Evolutionary conservation across 768 basidiomycete species (phyloP).

Genomic region (Pleurotus giganteus): DNA sequence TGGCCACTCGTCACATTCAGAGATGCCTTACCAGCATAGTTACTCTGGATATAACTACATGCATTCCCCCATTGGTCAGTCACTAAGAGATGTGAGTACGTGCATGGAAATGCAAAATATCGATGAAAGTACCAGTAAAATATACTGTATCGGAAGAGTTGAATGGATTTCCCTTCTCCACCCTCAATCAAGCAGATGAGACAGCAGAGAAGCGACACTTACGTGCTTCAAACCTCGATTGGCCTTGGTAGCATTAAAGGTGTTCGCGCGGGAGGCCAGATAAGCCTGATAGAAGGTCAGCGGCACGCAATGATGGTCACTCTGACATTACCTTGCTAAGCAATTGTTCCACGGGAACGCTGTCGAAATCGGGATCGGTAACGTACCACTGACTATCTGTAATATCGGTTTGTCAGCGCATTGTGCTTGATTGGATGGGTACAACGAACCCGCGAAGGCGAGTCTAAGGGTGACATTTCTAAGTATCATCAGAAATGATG

Average conservation of each 20-base stretch:
- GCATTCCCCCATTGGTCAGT: slow-evolving; percentile 88
- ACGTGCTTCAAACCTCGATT: slow-evolving; percentile 70
- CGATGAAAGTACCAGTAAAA: slow-evolving; percentile 65
- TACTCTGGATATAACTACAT: slow-evolving; percentile 87
- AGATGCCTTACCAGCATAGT: slow-evolving; percentile 63
- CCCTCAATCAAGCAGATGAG: slow-evolving; percentile 11
- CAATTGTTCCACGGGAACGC: slow-evolving; percentile 78
- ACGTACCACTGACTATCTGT: slow-evolving; percentile 87
- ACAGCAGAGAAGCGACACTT: slow-evolving; percentile 17
- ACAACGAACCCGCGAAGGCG: slow-evolving; percentile 67
- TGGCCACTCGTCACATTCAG: background rate
- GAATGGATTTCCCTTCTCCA: slow-evolving; percentile 70
- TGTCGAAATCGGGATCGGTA: slow-evolving; percentile 79
- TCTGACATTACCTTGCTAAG: slow-evolving; percentile 66
- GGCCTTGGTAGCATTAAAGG: slow-evolving; percentile 70
- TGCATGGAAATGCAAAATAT: background rate
- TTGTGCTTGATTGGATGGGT: background rate
- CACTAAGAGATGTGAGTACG: slow-evolving; percentile 35
- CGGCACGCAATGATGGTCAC: slow-evolving; percentile 2
- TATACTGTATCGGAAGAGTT: slow-evolving; percentile 94
- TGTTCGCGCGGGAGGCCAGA: slow-evolving; percentile 70
- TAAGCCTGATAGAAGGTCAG: slow-evolving; percentile 59
- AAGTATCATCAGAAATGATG: background rate
- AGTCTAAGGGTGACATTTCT: slow-evolving; percentile 33
- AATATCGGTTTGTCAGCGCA: background rate